These are phyloP conservation scores for Saccharomyces pastorianus DNA, from an alignment of 1,139 yeast species.

Conservation along the genomic window DNA sequence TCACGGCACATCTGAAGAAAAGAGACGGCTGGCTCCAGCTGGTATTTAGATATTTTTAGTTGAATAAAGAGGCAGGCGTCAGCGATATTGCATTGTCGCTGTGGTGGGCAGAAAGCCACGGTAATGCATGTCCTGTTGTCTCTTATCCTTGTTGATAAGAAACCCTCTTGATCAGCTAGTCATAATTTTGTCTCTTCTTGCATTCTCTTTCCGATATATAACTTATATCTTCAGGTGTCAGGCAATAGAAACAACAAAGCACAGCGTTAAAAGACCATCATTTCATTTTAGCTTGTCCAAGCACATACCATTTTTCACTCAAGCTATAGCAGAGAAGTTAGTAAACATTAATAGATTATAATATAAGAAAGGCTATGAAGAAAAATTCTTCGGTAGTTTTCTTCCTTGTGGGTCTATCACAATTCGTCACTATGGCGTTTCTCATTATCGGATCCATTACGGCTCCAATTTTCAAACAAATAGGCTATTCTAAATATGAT, in stretches of 20 bases:
- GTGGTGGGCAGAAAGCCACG: neutral
- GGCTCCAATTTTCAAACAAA: conserved; percentile 50
- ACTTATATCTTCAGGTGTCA: neutral
- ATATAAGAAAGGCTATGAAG: neutral
- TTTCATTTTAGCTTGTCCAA: neutral
- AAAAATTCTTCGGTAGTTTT: neutral
- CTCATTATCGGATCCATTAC: conserved; percentile 48
- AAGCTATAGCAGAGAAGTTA: neutral
- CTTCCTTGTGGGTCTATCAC: conserved; percentile 1
- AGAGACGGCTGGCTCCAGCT: conserved; percentile 1
- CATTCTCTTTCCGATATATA: neutral
- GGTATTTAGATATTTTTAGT: neutral
- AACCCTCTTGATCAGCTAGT: neutral
- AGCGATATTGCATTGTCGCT: neutral
- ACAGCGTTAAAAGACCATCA: neutral
- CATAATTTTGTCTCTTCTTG: neutral
- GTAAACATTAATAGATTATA: neutral
- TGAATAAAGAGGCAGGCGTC: neutral
- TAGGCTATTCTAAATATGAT: conserved; percentile 44
- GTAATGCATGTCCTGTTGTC: neutral
- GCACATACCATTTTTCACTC: neutral
- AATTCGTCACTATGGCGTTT: conserved; percentile 38
- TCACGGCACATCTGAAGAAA: neutral
- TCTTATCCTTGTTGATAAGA: neutral
- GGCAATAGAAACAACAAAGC: neutral